phyloP scores from a whole-genome alignment of 139 green algal species.

The Volvox reticuliferus region DNA sequence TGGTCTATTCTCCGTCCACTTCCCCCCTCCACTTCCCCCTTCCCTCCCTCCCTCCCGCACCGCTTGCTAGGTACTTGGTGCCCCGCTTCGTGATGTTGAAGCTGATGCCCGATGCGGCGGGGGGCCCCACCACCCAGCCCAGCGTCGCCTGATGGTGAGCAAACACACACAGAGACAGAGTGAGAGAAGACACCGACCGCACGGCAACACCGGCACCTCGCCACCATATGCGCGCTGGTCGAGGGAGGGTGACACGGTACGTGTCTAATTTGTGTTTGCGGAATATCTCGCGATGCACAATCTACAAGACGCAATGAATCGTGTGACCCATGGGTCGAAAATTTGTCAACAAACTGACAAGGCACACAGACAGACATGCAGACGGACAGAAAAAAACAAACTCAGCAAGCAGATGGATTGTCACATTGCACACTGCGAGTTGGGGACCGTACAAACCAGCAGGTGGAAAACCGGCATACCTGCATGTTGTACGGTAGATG shows the following conservation, averaged over 20 bases:
- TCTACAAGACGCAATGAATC: background rate
- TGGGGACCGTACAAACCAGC: too few species aligned
- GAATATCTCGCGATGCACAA: too few species aligned
- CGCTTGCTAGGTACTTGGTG: constrained; percentile 42
- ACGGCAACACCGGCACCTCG: too few species aligned
- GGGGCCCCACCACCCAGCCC: constrained; percentile 55
- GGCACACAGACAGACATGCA: too few species aligned
- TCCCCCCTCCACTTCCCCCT: too few species aligned
- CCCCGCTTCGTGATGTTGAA: constrained; percentile 47
- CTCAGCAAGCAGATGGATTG: too few species aligned
- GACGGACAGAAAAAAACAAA: background rate
- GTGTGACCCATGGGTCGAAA: too few species aligned
- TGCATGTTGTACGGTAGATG: constrained; percentile 57
- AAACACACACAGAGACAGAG: background rate
- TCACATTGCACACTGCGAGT: too few species aligned
- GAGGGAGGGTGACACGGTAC: too few species aligned
- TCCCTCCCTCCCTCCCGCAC: background rate
- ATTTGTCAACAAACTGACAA: too few species aligned
- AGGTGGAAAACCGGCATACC: constrained; percentile 39
- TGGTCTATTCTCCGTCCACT: too few species aligned
- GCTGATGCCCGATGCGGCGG: constrained; percentile 29
- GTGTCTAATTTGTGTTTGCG: background rate
- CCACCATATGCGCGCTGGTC: too few species aligned
- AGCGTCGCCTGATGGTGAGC: constrained; percentile 29
- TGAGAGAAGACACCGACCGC: background rate